Conservation (phyloP, 2,329 filamentous ascomycete genomes). For the Trichoderma lentiforme region DNA sequence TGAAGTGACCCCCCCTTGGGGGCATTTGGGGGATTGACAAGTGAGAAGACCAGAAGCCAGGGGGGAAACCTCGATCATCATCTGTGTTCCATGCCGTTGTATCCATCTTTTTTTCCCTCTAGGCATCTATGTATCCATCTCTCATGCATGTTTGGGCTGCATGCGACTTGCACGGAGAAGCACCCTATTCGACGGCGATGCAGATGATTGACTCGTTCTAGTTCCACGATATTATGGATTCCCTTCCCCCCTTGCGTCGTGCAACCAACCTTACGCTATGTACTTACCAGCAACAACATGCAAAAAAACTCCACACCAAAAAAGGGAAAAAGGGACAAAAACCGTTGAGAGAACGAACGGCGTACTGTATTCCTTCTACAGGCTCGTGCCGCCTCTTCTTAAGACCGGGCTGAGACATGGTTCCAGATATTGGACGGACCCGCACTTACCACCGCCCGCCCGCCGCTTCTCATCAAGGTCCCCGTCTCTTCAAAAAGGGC, state of each 20-base stretch:
- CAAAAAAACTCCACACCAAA: background rate
- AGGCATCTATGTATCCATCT: background rate
- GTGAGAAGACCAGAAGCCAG: background rate
- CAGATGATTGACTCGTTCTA: background rate
- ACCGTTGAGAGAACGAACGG: background rate
- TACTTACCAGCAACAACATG: background rate
- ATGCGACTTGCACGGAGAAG: background rate
- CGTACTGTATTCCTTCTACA: background rate
- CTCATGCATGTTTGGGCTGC: background rate
- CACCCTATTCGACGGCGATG: background rate
- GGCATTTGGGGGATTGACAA: background rate
- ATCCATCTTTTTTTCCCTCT: background rate
- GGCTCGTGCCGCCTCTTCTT: background rate
- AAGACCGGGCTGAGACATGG: background rate
- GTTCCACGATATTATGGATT: background rate
- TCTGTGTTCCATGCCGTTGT: background rate
- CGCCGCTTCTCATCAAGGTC: background rate
- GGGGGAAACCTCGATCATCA: background rate
- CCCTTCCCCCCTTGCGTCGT: background rate
- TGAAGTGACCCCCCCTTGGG: background rate
- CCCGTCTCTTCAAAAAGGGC: background rate
- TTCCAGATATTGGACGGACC: background rate
- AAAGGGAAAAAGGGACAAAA: background rate
- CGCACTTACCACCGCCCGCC: slow-evolving; percentile 2
- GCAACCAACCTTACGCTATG: background rate